Conservation (phyloP, 495 filamentous ascomycete genomes). For the Neurospora sp. region DNA sequence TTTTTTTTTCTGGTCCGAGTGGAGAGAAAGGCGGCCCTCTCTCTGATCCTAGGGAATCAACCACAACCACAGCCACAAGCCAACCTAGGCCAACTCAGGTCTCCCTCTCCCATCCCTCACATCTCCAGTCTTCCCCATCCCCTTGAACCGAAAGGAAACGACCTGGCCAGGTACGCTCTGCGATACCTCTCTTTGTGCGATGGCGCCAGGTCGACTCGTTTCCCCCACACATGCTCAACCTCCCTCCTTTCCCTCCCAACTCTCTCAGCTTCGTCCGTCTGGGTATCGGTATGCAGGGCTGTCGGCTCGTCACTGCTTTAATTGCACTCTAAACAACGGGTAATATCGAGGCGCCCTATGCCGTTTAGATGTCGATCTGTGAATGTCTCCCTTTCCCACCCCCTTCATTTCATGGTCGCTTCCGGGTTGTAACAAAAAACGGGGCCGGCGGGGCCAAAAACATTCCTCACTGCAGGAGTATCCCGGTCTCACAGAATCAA, state of each 20-base stretch:
- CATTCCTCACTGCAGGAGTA: constrained; percentile 4
- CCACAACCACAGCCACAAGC: neutral
- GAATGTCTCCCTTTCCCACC: constrained; percentile 2
- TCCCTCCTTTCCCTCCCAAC: neutral
- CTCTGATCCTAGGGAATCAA: neutral
- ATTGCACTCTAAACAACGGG: constrained; percentile 27
- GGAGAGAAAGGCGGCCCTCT: neutral
- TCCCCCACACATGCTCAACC: constrained; percentile 8
- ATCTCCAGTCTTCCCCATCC: neutral
- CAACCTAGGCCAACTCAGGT: neutral
- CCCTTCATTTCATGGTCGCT: neutral
- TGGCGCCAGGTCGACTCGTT: neutral
- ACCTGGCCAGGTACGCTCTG: neutral
- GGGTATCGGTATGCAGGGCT: neutral
- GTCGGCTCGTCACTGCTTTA: constrained; percentile 19
- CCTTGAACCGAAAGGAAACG: constrained; percentile 3
- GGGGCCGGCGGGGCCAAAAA: neutral
- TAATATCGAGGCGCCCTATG: neutral
- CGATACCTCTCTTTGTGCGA: neutral
- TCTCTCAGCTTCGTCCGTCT: constrained; percentile 4
- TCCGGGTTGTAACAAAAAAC: neutral
- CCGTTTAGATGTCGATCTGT: constrained; percentile 4
- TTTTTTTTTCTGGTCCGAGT: neutral
- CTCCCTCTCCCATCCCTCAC: neutral
- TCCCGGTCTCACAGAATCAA: constrained; percentile 34